Conservation (phyloP, 306 rosid species). For the Lathyrus sativus region DNA sequence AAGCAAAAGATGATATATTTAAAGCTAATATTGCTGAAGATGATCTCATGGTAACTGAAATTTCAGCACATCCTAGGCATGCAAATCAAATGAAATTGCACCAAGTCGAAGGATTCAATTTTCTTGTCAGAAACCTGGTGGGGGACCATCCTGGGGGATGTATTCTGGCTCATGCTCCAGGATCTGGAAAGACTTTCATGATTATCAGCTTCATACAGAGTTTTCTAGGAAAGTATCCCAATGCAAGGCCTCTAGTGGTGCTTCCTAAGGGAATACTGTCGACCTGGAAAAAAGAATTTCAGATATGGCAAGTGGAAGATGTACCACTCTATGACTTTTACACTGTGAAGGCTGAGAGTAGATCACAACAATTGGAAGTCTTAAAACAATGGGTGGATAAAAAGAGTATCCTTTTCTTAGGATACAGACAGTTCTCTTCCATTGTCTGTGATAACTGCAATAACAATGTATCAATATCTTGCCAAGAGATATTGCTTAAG, state of each 20-base stretch:
- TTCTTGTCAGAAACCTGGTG: conserved; percentile 79
- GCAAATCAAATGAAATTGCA: conserved; percentile 86
- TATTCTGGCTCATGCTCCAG: conserved; percentile 97
- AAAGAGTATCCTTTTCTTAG: conserved; percentile 84
- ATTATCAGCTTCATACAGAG: conserved; percentile 96
- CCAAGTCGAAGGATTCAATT: conserved; percentile 90
- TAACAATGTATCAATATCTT: conserved; percentile 39
- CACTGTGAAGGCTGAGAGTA: conserved; percentile 67
- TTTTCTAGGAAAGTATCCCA: conserved; percentile 83
- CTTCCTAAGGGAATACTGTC: conserved; percentile 93
- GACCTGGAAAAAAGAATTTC: conserved; percentile 89
- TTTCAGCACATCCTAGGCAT: conserved; percentile 85
- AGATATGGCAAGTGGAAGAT: conserved; percentile 90
- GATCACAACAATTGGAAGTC: conserved; percentile 70
- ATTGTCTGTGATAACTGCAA: conserved; percentile 65
- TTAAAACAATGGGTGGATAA: conserved; percentile 68
- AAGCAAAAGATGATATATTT: conserved; percentile 47
- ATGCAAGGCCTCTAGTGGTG: conserved; percentile 84
- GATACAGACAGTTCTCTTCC: conserved; percentile 83
- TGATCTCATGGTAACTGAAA: conserved; percentile 49
- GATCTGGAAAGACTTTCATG: conserved; percentile 97
- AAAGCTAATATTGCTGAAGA: conserved; percentile 61
- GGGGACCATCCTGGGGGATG: conserved; percentile 90
- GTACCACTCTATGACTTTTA: conserved; percentile 77
- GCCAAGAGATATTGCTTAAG: conserved; percentile 75